Conservation (phyloP, 495 filamentous ascomycete species). For the Aspergillus campestris region DNA sequence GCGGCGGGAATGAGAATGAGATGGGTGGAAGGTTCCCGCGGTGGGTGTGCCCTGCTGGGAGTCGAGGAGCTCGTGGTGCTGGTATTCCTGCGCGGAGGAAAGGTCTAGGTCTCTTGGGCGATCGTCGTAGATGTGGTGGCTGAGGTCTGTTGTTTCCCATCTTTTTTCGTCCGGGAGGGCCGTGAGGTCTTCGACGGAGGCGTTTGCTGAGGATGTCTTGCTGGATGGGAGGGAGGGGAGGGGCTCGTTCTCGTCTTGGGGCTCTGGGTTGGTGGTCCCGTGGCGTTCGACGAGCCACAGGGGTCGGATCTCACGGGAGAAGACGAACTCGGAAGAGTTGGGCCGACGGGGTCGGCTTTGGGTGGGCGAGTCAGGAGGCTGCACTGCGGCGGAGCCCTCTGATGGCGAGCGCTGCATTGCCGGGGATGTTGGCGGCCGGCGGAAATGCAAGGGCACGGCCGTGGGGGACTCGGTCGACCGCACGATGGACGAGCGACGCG, state of each 20-base stretch:
- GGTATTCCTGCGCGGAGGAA: slow-evolving; percentile 11
- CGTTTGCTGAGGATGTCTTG: slow-evolving; percentile 35
- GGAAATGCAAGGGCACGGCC: slow-evolving; percentile 43
- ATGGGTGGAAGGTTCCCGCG: slow-evolving; percentile 13
- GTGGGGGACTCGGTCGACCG: slow-evolving; percentile 36
- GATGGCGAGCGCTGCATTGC: slow-evolving; percentile 27
- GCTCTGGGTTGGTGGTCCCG: slow-evolving; percentile 31
- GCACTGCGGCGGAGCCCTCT: slow-evolving; percentile 14
- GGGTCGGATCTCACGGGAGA: slow-evolving; percentile 39
- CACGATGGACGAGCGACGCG: slow-evolving; percentile 24
- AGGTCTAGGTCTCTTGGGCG: slow-evolving; percentile 15
- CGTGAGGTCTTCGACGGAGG: slow-evolving; percentile 36
- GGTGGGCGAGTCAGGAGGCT: slow-evolving; percentile 24
- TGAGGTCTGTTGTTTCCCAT: slow-evolving; percentile 26
- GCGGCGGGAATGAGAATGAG: background rate
- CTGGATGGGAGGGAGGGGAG: slow-evolving; percentile 45
- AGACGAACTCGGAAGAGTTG: slow-evolving; percentile 39
- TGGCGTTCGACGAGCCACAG: slow-evolving; percentile 43
- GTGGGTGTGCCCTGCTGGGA: slow-evolving; percentile 35
- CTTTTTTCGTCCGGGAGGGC: slow-evolving; percentile 20
- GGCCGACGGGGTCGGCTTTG: slow-evolving; percentile 32
- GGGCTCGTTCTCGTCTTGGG: slow-evolving; percentile 22
- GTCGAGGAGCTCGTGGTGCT: slow-evolving; percentile 17
- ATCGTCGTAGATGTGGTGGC: slow-evolving; percentile 12
- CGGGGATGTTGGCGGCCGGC: slow-evolving; percentile 36